Evolutionary conservation across 345 rosid genomes (phyloP), one percentile per base, ranked within the genome.

Genomic region (Lepidium didymum): DNA sequence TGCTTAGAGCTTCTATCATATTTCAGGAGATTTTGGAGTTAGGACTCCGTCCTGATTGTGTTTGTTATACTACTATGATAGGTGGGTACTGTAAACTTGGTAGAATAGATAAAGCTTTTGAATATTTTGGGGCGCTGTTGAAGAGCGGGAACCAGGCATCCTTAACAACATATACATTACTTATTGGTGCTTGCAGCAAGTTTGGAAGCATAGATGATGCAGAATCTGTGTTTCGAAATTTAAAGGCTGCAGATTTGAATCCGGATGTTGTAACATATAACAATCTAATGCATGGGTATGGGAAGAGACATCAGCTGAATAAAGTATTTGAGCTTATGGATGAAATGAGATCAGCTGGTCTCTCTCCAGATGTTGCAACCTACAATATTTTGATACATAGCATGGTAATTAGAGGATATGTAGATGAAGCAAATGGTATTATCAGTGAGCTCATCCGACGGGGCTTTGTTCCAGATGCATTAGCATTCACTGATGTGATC

Each of bases 401-500:
- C 72, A 70, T 81, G 55, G 69, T 77, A 15, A 4, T 62, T 50
- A 77, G 83, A 69, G 87, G 87, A 58, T 79, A 75, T 34, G 45
- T 72, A 2, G 64, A 64, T 25, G 82, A 81, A 77, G 87, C 83
- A 8, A 84, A 78, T 31, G 77, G 53, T 43, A 49, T 81, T 12
- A 61, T 84, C 31, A 73, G 46, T 16, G 88, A 81, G 74, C 84
- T 84, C 56, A 65, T 78, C 16, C 63, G 79, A 62, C 56, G 84
- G 16, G 85, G 81, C 8, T 72, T 75, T 19, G 72, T 74, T 29
- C 85, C 80, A 21, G 74, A 79, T 72, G 70, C 61, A 23, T 62
- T 80, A 62, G 79, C 88, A 62, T 80, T 79, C 68, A 81, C 85
- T 13, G 75, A 77, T 76, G 68, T 84, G 62, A 84, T 84, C 56